Evolutionary conservation across 768 basidiomycete genomes (phyloP).

Genomic region (Tricholoma hemisulphureum): DNA sequence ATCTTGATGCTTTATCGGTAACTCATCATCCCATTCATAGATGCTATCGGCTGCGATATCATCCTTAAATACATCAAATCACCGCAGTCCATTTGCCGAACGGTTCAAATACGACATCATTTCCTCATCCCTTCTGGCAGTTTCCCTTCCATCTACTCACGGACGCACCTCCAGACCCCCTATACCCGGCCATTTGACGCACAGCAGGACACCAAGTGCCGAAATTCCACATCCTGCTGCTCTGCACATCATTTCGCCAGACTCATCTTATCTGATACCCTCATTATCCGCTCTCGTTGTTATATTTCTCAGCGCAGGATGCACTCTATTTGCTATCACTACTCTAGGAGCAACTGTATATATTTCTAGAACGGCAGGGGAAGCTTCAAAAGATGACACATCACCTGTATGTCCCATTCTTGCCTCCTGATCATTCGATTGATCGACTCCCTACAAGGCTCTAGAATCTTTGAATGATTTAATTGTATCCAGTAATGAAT

Average conservation of each 20-base stretch:
- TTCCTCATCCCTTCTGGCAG: constrained; percentile 72
- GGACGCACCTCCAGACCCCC: constrained; percentile 33
- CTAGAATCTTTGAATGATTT: constrained; percentile 66
- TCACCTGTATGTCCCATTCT: constrained; percentile 45
- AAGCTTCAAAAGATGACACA: constrained; percentile 48
- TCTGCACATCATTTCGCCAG: constrained; percentile 26
- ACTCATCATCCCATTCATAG: constrained; percentile 26
- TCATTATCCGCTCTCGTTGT: constrained; percentile 39
- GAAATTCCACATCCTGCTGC: constrained; percentile 23
- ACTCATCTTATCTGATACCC: constrained; percentile 40
- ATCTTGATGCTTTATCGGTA: background rate
- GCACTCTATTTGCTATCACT: constrained; percentile 40
- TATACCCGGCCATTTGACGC: constrained; percentile 48
- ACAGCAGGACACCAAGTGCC: constrained; percentile 45
- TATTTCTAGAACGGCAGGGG: constrained; percentile 30
- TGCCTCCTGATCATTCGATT: background rate
- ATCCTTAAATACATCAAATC: constrained; percentile 30
- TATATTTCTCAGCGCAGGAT: constrained; percentile 43
- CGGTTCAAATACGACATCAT: constrained; percentile 84
- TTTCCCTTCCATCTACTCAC: constrained; percentile 41
- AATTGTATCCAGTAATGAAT: constrained; percentile 62
- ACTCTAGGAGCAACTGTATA: constrained; percentile 38
- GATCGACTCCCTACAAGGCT: constrained; percentile 43
- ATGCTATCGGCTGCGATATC: constrained; percentile 38
- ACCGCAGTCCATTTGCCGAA: constrained; percentile 59